A percentile compares a stretch with the other conserved stretches of the same genome.
Conservation (phyloP, 2,329 filamentous ascomycete genomes). For the Colletotrichum salicis region DNA sequence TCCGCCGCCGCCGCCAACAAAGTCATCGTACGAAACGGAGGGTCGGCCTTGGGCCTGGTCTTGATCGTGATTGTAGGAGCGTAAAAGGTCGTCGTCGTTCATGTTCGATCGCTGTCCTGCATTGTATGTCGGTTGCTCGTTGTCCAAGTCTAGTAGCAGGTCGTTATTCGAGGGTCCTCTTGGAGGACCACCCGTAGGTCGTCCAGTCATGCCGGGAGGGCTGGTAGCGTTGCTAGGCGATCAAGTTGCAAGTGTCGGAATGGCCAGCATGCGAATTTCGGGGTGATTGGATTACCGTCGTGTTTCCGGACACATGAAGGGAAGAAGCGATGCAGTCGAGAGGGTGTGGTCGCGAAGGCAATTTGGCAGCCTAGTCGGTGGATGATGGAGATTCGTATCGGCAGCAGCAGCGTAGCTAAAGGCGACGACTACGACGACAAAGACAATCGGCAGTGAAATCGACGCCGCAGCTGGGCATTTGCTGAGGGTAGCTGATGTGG, state of each 20-base stretch:
- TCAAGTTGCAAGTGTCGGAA: constrained; percentile 40
- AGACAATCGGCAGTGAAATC: constrained; percentile 5
- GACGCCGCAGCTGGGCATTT: constrained; percentile 24
- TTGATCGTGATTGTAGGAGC: constrained; percentile 77
- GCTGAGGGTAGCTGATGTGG: constrained; percentile 20
- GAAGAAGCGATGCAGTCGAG: constrained; percentile 26
- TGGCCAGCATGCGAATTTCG: constrained; percentile 45
- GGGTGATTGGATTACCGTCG: constrained; percentile 11
- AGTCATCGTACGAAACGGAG: constrained; percentile 94
- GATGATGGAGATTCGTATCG: background rate
- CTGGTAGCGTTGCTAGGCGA: constrained; percentile 43
- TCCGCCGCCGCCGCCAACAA: constrained; percentile 75
- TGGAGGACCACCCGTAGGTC: constrained; percentile 59
- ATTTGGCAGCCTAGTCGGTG: constrained; percentile 28
- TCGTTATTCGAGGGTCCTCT: constrained; percentile 64
- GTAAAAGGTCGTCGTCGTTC: constrained; percentile 83
- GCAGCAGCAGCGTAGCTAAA: background rate
- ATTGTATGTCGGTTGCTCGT: constrained; percentile 77
- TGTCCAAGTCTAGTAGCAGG: constrained; percentile 79
- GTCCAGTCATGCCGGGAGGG: constrained; percentile 69
- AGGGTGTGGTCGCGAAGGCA: background rate
- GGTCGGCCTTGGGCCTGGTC: constrained; percentile 74
- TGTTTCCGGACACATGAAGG: constrained; percentile 28
- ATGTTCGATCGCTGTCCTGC: constrained; percentile 81
- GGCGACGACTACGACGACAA: constrained; percentile 12